Base-by-base conservation (phyloP, 768 basidiomycete genomes). In the Hygrophoropsis aurantiaca region DNA sequence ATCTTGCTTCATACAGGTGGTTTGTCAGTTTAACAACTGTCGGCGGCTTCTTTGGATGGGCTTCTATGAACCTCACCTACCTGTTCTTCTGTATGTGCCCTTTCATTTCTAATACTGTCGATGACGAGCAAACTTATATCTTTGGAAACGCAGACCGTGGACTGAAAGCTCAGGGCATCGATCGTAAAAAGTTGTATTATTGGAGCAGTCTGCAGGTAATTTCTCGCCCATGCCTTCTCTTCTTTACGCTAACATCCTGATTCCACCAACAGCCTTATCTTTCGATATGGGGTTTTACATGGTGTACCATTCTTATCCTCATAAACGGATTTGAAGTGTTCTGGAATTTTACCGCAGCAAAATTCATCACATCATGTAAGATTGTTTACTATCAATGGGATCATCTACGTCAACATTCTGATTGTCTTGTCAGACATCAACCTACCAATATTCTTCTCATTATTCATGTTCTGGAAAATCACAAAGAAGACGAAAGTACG, bases 131-230 rank as follows among this genome's bases (percentile, higher is more conserved):
- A n/a, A n/a, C n/a, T n/a, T n/a, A n/a, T n/a, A n/a, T n/a, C n/a
- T n/a, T n/a, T n/a, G n/a, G n/a, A n/a, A n/a, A n/a, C n/a, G n/a
- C 68, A 81, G 84, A 80, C 56, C 77, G 81, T 33, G 91, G 89
- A 27, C 66, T 85, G 73, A 71, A 72, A 46, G 77, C 70, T 1
- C 90, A 93, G 62, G 87, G 85, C 3, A 74, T 81, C 49, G 78
- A 85, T 58, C 72, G 84, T 42, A 74, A 56, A 26, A 70, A 73
- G 27, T 80, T 90, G 39, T 72, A 79, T 0, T 92, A 89, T 66
- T 62, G 74, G 55, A 81, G 77, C 58, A 49, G 56, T 2, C 63
- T 83, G 21, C 84, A 86, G 60, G 51, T 53, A 11, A n/a, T n/a
- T n/a, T n/a, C n/a, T n/a, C n/a, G n/a, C n/a, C n/a, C n/a, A n/a